Evolutionary conservation across 2,329 filamentous ascomycete species (phyloP).

Genomic region (Pestalotiopsis sp.): DNA sequence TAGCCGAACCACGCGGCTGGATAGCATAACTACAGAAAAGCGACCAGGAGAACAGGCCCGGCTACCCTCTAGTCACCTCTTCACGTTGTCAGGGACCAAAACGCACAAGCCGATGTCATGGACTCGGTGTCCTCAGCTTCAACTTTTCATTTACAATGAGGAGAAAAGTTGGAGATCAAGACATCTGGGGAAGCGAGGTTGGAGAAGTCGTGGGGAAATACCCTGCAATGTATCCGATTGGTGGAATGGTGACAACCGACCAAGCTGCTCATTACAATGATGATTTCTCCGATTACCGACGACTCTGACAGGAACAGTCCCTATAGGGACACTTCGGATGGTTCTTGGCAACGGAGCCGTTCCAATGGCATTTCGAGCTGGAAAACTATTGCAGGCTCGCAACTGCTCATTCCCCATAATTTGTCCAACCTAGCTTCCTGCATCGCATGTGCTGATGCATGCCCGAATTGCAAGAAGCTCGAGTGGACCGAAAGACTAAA

Average conservation of each 20-base stretch:
- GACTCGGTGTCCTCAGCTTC: background rate
- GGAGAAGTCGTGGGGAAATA: constrained; percentile 14
- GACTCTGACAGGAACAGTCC: background rate
- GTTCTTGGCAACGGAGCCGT: background rate
- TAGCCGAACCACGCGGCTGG: background rate
- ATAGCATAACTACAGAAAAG: background rate
- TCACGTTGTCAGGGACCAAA: background rate
- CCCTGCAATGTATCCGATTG: constrained; percentile 26
- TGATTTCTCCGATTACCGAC: constrained; percentile 15
- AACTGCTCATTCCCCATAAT: constrained; percentile 1
- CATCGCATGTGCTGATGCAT: constrained; percentile 7
- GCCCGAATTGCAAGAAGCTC: background rate
- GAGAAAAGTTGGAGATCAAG: constrained; percentile 17
- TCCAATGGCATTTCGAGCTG: background rate
- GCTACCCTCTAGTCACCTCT: constrained; percentile 8
- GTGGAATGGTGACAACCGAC: constrained; percentile 26
- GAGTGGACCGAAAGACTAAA: background rate
- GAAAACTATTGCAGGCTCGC: background rate
- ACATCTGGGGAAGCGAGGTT: background rate
- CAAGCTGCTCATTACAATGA: constrained; percentile 8
- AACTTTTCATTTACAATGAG: background rate
- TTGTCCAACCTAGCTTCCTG: background rate
- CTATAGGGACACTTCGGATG: background rate
- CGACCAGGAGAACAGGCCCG: constrained; percentile 9
- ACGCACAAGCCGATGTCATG: background rate